Evolutionary conservation across 768 basidiomycete genomes (phyloP).

Genomic region (Leccinellum luteum): DNA sequence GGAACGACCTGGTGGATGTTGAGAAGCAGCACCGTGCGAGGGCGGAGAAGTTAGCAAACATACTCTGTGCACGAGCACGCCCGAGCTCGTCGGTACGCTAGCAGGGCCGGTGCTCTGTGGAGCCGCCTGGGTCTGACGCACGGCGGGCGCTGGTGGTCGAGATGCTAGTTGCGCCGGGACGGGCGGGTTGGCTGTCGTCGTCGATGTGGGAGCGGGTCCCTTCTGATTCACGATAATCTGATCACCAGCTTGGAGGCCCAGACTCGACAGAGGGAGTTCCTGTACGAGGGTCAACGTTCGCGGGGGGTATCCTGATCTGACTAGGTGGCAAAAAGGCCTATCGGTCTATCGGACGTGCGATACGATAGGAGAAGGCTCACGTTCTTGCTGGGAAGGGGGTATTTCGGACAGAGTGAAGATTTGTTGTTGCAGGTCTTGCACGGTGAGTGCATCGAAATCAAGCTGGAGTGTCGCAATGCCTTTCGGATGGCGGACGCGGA

Average conservation of each 20-base stretch:
- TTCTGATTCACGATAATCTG: conserved; percentile 76
- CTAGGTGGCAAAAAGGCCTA: conserved; percentile 33
- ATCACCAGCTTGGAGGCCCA: conserved; percentile 77
- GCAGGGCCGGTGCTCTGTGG: conserved; percentile 43
- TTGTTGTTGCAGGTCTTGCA: conserved; percentile 72
- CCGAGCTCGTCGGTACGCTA: conserved; percentile 58
- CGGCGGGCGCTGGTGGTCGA: conserved; percentile 15
- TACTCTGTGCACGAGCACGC: conserved; percentile 74
- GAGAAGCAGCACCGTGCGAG: conserved; percentile 8
- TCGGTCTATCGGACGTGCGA: conserved; percentile 1
- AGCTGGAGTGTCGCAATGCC: conserved; percentile 79
- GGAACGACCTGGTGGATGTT: conserved; percentile 63
- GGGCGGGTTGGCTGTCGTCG: conserved; percentile 8
- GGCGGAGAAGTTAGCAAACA: not conserved
- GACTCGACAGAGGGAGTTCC: conserved; percentile 68
- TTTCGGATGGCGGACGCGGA: conserved; percentile 83
- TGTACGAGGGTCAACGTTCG: conserved; percentile 66
- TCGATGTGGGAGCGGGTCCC: conserved; percentile 10
- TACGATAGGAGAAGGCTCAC: conserved; percentile 44
- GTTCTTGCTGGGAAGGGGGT: conserved; percentile 69
- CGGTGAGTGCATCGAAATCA: conserved; percentile 57
- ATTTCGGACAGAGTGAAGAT: conserved; percentile 70
- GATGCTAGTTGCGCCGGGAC: conserved; percentile 7
- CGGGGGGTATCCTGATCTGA: conserved; percentile 87
- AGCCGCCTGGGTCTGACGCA: conserved; percentile 7